These are phyloP conservation scores for Silybum marianum DNA, from an alignment of 129 eudicot species.

Conservation along the genomic window DNA sequence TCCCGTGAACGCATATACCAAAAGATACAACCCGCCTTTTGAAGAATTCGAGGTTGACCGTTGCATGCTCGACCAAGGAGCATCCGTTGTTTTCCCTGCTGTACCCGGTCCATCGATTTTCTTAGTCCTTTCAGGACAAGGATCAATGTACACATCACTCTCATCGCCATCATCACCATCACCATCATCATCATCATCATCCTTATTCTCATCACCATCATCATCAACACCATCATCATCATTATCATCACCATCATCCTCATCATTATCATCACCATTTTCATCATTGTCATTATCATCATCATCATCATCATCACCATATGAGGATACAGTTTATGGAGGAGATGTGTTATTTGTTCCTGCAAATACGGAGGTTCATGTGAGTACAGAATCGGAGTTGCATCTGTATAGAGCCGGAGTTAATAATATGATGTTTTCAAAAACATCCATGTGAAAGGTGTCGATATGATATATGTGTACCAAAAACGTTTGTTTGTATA, in stretches of 20 bases:
- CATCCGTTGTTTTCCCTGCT: slow-evolving; percentile 52
- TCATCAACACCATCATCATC: background rate
- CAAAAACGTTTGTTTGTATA: background rate
- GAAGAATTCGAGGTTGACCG: slow-evolving; percentile 92
- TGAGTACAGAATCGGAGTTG: slow-evolving; percentile 49
- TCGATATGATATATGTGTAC: background rate
- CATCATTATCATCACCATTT: background rate
- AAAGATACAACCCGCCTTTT: slow-evolving; percentile 75
- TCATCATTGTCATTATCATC: background rate
- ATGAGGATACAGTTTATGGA: slow-evolving; percentile 41
- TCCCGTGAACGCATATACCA: slow-evolving; percentile 41
- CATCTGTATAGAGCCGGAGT: slow-evolving; percentile 79
- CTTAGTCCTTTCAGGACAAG: slow-evolving; percentile 62
- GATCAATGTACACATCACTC: slow-evolving; percentile 39
- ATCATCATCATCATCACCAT: slow-evolving; percentile 19
- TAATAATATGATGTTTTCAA: slow-evolving; percentile 39
- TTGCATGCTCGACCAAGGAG: slow-evolving; percentile 49
- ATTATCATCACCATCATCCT: background rate
- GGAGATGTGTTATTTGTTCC: slow-evolving; percentile 86
- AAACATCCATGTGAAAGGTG: slow-evolving; percentile 16
- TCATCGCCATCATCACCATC: slow-evolving; percentile 11
- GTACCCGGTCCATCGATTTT: slow-evolving; percentile 72
- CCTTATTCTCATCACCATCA: background rate
- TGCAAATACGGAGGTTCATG: slow-evolving; percentile 49
- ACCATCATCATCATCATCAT: background rate